phyloP scores from a whole-genome alignment of 352 stramenopile species.

The Phytopythium vexans region DNA sequence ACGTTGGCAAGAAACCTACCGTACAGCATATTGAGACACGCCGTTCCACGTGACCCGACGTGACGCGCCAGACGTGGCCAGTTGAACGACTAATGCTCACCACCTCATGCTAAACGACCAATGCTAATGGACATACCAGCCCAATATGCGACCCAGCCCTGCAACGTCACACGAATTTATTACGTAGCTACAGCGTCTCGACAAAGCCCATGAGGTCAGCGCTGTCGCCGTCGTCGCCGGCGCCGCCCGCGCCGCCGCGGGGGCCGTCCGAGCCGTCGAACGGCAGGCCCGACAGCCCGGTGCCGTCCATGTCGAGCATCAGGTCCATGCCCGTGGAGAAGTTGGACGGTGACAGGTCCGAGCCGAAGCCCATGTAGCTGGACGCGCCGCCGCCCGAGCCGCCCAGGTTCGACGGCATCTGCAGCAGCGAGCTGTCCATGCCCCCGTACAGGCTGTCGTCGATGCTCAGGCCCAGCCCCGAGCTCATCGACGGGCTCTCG shows the following conservation, averaged over 20 bases:
- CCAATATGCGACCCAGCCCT: no score
- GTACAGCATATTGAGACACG: no score
- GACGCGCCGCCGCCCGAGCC: constrained; percentile 22
- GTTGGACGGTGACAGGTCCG: constrained; percentile 59
- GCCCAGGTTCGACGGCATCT: constrained; percentile 52
- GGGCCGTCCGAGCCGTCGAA: constrained; percentile 38
- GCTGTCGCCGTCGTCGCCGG: constrained; percentile 35
- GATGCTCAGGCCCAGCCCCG: constrained; percentile 41
- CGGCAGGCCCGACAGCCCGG: constrained; percentile 25
- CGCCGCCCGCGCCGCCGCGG: constrained; percentile 15
- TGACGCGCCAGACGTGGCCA: no score
- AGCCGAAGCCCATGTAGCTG: constrained; percentile 59
- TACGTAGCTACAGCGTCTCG: constrained; percentile 33
- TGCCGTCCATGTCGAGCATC: constrained; percentile 70
- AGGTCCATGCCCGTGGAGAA: constrained; percentile 59
- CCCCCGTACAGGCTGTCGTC: constrained; percentile 59
- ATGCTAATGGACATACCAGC: no score
- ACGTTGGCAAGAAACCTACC: no score
- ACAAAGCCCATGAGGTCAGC: constrained; percentile 76
- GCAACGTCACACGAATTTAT: no score
- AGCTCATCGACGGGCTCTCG: constrained; percentile 47
- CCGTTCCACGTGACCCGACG: no score
- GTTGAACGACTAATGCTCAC: no score
- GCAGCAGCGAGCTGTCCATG: constrained; percentile 53
- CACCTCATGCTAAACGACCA: no score